These are phyloP conservation scores for Boletus sp. DNA, from an alignment of 768 basidiomycete species.

Conservation along the genomic window DNA sequence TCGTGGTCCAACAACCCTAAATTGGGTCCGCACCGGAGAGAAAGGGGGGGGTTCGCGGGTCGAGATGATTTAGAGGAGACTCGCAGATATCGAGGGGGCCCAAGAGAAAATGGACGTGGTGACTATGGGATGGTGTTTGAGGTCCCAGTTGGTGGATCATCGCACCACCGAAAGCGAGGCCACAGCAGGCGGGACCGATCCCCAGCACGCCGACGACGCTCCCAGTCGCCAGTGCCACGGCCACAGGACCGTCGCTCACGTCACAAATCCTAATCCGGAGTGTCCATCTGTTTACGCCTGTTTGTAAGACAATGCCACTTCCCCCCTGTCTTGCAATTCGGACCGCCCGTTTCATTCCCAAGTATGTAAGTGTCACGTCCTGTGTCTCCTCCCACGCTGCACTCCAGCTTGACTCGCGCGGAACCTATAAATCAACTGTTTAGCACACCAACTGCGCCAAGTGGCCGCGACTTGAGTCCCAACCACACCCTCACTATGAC, in stretches of 20 bases:
- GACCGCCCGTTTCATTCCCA: constrained; percentile 5
- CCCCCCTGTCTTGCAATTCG: constrained; percentile 13
- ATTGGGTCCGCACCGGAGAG: constrained; percentile 40
- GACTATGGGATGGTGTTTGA: constrained; percentile 85
- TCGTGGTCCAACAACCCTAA: constrained; percentile 78
- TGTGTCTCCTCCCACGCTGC: not conserved
- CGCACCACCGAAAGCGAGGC: constrained; percentile 43
- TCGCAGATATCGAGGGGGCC: constrained; percentile 52
- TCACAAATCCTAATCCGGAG: constrained; percentile 3
- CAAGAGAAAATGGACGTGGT: constrained; percentile 29
- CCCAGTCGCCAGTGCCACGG: constrained; percentile 29
- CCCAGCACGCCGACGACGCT: constrained; percentile 22
- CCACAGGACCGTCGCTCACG: constrained; percentile 33
- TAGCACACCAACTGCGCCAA: not conserved
- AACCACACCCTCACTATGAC: constrained; percentile 25
- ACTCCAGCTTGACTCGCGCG: constrained; percentile 5
- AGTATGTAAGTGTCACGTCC: constrained; percentile 20
- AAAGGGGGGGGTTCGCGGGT: constrained; percentile 56
- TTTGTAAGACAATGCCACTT: constrained; percentile 17
- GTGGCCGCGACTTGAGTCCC: not conserved
- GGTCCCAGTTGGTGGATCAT: constrained; percentile 40
- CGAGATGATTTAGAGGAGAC: constrained; percentile 74
- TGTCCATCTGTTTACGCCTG: constrained; percentile 16
- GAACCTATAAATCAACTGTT: constrained; percentile 19
- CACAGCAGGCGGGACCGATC: constrained; percentile 48